phyloP scores from a whole-genome alignment of 129 eudicot species.

The Flaveria linearis region DNA sequence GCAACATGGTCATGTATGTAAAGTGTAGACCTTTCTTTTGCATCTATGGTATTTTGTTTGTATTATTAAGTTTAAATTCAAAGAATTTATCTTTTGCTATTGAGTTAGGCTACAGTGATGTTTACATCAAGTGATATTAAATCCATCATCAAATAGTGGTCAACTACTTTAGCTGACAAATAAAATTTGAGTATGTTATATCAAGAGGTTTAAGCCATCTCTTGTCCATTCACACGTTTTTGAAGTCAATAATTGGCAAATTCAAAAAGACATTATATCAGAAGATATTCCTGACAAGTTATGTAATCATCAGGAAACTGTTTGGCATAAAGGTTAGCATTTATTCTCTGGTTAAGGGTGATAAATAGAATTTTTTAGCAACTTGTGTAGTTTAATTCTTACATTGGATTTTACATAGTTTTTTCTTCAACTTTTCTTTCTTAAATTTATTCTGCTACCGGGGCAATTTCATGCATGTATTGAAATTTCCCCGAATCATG shows the following conservation, averaged over 20 bases:
- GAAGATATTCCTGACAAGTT: too few relatives aligned
- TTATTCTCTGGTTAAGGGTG: constrained; percentile 12
- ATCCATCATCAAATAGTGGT: constrained; percentile 10
- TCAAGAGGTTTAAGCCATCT: too few relatives aligned
- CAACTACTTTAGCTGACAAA: neutral
- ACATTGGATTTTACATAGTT: neutral
- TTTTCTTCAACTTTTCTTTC: neutral
- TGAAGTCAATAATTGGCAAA: too few relatives aligned
- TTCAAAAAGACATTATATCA: too few relatives aligned
- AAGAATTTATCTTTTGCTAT: neutral
- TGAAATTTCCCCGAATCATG: too few relatives aligned
- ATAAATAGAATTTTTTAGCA: neutral
- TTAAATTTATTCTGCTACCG: neutral
- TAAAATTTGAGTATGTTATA: too few relatives aligned
- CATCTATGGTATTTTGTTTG: neutral
- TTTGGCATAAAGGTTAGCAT: too few relatives aligned
- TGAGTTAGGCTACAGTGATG: neutral
- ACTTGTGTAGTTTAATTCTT: neutral
- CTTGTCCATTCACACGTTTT: too few relatives aligned
- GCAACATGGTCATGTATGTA: constrained; percentile 9
- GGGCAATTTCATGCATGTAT: too few relatives aligned
- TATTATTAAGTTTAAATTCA: neutral
- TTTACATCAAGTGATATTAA: constrained; percentile 11
- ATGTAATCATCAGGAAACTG: too few relatives aligned
- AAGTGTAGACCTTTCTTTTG: constrained; percentile 11